phyloP scores from a whole-genome alignment of 352 stramenopile genomes.

The Pythium chondricola region DNA sequence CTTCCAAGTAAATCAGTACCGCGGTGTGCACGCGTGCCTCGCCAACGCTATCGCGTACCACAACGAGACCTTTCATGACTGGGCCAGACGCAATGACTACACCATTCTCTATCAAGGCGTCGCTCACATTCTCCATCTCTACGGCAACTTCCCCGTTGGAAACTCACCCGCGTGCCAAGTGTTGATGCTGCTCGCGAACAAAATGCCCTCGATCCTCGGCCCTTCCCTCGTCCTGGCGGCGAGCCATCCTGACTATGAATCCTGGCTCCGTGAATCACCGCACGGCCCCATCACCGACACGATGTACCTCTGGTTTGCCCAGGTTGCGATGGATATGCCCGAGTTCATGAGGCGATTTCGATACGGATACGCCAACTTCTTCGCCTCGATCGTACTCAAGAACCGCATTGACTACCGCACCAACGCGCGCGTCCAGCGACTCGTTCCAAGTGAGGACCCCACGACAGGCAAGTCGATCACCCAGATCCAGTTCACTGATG shows the following conservation, averaged over 20 bases:
- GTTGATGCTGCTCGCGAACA: conserved; percentile 13
- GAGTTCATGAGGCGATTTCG: conserved; percentile 3
- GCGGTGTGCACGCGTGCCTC: conserved; percentile 1
- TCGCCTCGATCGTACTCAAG: neutral
- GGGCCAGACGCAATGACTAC: neutral
- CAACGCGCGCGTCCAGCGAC: neutral
- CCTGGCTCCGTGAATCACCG: neutral
- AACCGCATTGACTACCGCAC: conserved; percentile 9
- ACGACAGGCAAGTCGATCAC: neutral
- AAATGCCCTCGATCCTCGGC: conserved; percentile 8
- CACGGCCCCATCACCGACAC: neutral
- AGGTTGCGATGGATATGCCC: conserved; percentile 1
- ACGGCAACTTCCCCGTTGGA: conserved; percentile 1
- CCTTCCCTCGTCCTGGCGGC: neutral
- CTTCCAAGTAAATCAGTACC: conserved; percentile 1
- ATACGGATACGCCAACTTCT: conserved; percentile 4
- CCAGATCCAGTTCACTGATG: neutral
- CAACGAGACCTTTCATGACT: conserved; percentile 6
- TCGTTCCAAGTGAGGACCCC: neutral
- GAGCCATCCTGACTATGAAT: neutral
- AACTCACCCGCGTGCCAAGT: conserved; percentile 5
- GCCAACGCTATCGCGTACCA: neutral
- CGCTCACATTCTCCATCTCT: neutral
- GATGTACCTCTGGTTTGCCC: neutral
- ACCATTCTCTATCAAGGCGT: neutral